A percentile compares a stretch with the other conserved stretches of the same genome.
These are phyloP conservation scores for Alternaria gansuensis DNA, from an alignment of 2,329 filamentous ascomycete genomes.

Conservation along the genomic window DNA sequence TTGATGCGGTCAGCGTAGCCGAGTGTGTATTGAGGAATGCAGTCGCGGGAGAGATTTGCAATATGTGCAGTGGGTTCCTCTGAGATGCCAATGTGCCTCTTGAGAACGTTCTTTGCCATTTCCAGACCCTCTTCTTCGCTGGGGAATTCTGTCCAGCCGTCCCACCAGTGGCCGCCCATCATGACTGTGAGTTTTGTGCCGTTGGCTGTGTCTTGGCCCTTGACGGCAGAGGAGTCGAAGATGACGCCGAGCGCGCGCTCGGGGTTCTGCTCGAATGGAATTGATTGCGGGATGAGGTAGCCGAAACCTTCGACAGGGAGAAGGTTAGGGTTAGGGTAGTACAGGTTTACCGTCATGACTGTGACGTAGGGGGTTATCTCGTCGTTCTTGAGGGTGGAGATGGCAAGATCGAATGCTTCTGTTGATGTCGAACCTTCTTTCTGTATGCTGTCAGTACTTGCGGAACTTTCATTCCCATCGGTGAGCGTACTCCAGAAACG, in stretches of 20 bases:
- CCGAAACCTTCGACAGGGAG: conserved; percentile 79
- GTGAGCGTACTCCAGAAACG: conserved; percentile 35
- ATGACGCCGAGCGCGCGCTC: conserved; percentile 89
- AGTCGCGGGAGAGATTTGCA: conserved; percentile 71
- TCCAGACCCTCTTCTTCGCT: conserved; percentile 69
- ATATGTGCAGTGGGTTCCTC: conserved; percentile 68
- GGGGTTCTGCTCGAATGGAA: conserved; percentile 76
- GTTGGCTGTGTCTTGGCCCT: conserved; percentile 63
- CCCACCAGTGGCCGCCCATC: conserved; percentile 93
- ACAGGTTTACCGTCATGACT: conserved; percentile 93
- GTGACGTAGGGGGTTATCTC: conserved; percentile 71
- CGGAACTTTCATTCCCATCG: neutral
- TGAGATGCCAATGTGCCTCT: conserved; percentile 77
- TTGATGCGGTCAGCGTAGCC: conserved; percentile 74
- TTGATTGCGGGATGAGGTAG: conserved; percentile 84
- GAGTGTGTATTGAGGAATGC: conserved; percentile 89
- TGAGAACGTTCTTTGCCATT: conserved; percentile 75
- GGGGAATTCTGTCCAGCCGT: conserved; percentile 69
- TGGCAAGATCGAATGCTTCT: conserved; percentile 41
- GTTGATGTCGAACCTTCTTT: conserved; percentile 23
- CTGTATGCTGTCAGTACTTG: conserved; percentile 28
- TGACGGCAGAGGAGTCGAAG: conserved; percentile 79
- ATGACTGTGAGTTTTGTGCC: conserved; percentile 94
- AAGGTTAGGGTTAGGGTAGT: conserved; percentile 72
- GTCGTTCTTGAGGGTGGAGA: conserved; percentile 54